Conservation (phyloP, 2,329 filamentous ascomycete genomes). For the Epichloe gansuensis region DNA sequence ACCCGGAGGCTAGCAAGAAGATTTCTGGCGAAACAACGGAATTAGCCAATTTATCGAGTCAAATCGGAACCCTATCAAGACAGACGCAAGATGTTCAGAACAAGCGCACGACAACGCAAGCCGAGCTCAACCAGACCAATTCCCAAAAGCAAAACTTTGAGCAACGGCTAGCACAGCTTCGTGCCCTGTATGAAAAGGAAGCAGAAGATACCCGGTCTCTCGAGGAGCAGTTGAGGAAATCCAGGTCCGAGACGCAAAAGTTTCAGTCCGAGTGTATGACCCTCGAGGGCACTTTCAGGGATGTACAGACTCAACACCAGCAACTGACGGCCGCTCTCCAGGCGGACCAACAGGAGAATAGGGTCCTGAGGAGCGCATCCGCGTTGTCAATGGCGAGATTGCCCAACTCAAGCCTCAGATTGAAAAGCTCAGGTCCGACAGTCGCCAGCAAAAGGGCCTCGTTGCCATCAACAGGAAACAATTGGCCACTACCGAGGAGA, state of each 20-base stretch:
- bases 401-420: conserved; percentile 76
- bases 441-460: conserved; percentile 87
- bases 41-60: conserved; percentile 89
- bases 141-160: conserved; percentile 92
- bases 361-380: conserved; percentile 78
- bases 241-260: conserved; percentile 71
- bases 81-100: conserved; percentile 90
- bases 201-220: conserved; percentile 73
- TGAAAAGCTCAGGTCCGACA: conserved; percentile 85
- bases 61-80: conserved; percentile 78
- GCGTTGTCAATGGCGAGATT: conserved; percentile 70
- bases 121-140: conserved; percentile 67
- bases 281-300: conserved; percentile 68
- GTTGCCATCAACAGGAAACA: conserved; percentile 99
- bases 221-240: conserved; percentile 68
- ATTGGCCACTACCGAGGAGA: conserved; percentile 78
- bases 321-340: conserved; percentile 64
- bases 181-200: conserved; percentile 85
- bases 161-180: conserved; percentile 71
- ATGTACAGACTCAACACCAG: conserved; percentile 72
- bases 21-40: conserved; percentile 83
- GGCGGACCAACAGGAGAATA: conserved; percentile 81
- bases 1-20: conserved; percentile 79
- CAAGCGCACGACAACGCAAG: conserved; percentile 68
- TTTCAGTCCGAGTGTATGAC: conserved; percentile 73